Evolutionary conservation across 805 yeast genomes (phyloP), one percentile per base, ranked within the genome.

Genomic region (Lipomyces lipofer): DNA sequence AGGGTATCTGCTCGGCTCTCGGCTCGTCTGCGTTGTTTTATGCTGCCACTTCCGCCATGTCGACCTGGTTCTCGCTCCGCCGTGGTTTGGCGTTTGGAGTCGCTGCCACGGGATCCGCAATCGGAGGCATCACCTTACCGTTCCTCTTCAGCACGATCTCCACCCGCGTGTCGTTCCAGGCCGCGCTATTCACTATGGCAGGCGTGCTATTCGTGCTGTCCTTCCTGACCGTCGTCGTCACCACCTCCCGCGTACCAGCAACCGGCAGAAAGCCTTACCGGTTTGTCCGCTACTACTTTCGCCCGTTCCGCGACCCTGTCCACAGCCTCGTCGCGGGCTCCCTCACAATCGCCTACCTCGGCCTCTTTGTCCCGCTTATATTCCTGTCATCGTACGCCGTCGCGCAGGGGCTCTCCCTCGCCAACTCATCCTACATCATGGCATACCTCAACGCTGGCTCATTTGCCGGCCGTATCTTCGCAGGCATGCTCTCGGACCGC

Each of bases 91-190:
- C 79, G 4, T 69, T 73, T 25, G 78, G 80, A 2, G 53, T 78
- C 8, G 78, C 78, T 0, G 76, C 80, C 1, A 62, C 75, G 5
- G 84, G 84, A 10, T 77, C 83, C 0, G 73, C 81, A 4, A 60
- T 78, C 5, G 84, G 84, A 2, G 81, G 82, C 12, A 66, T 77
- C 49, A 51, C 74, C n/a, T 77, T 76, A 63, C 80, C 83, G 13
- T 49, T 56, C 15, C 64, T 70, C 48, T 52, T 71, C 60, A 62
- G 70, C 4, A 62, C 72, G 0, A 64, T 72, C 7, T 46, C 66
- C 19, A 67, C 66, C 33, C 68, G 68, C 4, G 69, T 64, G 1
- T 65, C 82, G 47, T 80, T 78, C 60, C 71, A 69, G 10, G 79
- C 83, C 82, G 76, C 81, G 2, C 70, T 77, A 42, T 69, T 84